phyloP scores from a whole-genome alignment of 306 rosid species.

The Dalbergia cochinchinensis region DNA sequence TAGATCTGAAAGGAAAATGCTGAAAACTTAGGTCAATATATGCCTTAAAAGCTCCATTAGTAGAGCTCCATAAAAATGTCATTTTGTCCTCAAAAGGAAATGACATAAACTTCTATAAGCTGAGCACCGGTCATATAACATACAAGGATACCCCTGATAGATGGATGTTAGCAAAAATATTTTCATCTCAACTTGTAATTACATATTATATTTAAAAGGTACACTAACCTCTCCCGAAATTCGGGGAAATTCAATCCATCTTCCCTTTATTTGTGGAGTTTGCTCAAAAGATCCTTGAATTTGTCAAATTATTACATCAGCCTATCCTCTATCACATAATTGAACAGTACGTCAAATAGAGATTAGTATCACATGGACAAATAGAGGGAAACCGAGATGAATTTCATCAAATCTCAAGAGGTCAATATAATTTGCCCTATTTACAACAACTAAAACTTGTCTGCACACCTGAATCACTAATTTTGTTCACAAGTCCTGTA shows the following conservation, averaged over 20 bases:
- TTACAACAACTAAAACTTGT: not conserved
- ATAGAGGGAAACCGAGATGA: too few species aligned
- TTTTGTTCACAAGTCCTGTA: constrained; percentile 12
- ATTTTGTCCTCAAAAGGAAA: constrained; percentile 2
- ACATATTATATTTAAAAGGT: not conserved
- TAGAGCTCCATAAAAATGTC: not conserved
- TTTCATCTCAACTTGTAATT: not conserved
- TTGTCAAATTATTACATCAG: too few species aligned
- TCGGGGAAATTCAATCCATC: too few species aligned
- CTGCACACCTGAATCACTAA: not conserved
- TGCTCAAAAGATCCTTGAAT: too few species aligned
- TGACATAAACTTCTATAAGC: not conserved
- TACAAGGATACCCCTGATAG: not conserved
- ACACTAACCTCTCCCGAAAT: too few species aligned
- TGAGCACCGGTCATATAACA: not conserved
- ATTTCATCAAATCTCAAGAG: too few species aligned
- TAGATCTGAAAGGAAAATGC: constrained; percentile 7
- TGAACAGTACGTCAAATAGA: too few species aligned
- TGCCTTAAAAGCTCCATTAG: not conserved
- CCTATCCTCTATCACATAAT: too few species aligned
- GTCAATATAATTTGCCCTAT: not conserved
- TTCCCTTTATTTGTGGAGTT: too few species aligned
- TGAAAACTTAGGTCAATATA: not conserved
- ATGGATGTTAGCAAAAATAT: not conserved
- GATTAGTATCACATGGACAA: too few species aligned